A percentile compares a stretch with the other conserved stretches of the same genome.
Evolutionary conservation across 306 rosid species (phyloP).

Genomic region (Alnus rubra): DNA sequence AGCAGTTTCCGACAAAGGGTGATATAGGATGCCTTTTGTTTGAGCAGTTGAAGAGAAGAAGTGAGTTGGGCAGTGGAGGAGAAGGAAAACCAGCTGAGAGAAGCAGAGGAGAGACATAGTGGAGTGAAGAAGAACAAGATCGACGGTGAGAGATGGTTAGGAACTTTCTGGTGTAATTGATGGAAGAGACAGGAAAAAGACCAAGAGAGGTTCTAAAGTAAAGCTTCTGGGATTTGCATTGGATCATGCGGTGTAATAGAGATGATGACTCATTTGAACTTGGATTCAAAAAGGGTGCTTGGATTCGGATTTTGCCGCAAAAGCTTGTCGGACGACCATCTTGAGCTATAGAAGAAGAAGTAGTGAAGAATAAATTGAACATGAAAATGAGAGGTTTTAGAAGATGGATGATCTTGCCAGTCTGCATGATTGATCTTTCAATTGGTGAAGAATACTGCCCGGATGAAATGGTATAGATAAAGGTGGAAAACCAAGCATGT

Average conservation of each 20-base stretch:
- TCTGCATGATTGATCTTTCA: slow-evolving; percentile 35
- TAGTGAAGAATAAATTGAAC: slow-evolving; percentile 37
- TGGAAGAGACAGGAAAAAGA: slow-evolving; percentile 37
- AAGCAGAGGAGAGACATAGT: slow-evolving; percentile 37
- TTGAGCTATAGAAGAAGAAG: slow-evolving; percentile 43
- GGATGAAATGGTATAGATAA: neutral
- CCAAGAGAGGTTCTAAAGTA: slow-evolving; percentile 36
- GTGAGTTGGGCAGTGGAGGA: slow-evolving; percentile 48
- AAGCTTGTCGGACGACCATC: slow-evolving; percentile 31
- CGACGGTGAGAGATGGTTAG: slow-evolving; percentile 27
- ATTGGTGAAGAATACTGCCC: neutral
- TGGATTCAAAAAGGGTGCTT: slow-evolving; percentile 41
- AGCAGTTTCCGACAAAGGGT: slow-evolving; percentile 28
- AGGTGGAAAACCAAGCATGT: neutral
- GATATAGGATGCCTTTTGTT: slow-evolving; percentile 26
- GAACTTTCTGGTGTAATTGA: slow-evolving; percentile 30
- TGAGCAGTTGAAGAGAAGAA: slow-evolving; percentile 65
- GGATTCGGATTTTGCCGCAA: slow-evolving; percentile 45
- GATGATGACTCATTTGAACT: slow-evolving; percentile 38
- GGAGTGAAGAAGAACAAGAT: slow-evolving; percentile 40
- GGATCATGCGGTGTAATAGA: slow-evolving; percentile 33
- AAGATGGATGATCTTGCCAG: slow-evolving; percentile 35
- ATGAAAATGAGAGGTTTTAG: slow-evolving; percentile 33
- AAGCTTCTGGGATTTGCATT: slow-evolving; percentile 39
- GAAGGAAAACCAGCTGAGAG: slow-evolving; percentile 57